Base-by-base conservation (phyloP, 2,329 filamentous ascomycete genomes). In the Thelonectria olida region DNA sequence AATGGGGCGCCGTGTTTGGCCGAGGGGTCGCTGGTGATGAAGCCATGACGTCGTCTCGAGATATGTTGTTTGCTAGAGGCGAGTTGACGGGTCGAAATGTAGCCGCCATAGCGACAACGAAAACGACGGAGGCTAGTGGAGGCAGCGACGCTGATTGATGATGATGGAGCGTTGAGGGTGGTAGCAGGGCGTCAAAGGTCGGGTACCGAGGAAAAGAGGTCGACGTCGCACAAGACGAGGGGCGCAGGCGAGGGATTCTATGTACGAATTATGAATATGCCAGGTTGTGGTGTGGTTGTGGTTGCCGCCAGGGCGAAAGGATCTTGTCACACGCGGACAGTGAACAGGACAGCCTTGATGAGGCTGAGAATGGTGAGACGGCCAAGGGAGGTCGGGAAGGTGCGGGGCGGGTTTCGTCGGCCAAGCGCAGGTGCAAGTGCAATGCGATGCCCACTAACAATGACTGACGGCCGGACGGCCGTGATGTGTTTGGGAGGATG, bases 41-140 rank as follows among this genome's bases (percentile, higher is more conserved):
- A 64, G 74, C 72, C 75, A 78, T 78, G 61, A 72, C 68, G 67
- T 78, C 73, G 62, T 78, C 74, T 55, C 66, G 68, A 41, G 74
- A 73, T 50, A 73, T 67, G 41, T 75, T 72, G 54, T 71, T 69
- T 53, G 73, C 62, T 58, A 78, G 73, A 53, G 76, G 74, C 57
- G 79, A 79, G 69, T 84, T 84, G 63, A 84, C 82, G 27, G 82
- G 78, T 64, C 80, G 78, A 57, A 84, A 84, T 36, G 81, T 73
- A 60, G 81, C 78, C 67, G 82, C 82, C 82, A 84, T 84, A 59
- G 59, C 69, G 65, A 72, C 70, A 51, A 54, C 6, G 25, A 27
- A 34, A 6, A 15, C 31, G 31, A 34, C 31, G 31, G 12, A n/a
- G 31, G 10, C 31, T 15, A 34, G 31, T 15, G 31, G 31, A 36